Evolutionary conservation across 2,329 filamentous ascomycete species (phyloP).

Genomic region (Ilyonectria mors-panacis): DNA sequence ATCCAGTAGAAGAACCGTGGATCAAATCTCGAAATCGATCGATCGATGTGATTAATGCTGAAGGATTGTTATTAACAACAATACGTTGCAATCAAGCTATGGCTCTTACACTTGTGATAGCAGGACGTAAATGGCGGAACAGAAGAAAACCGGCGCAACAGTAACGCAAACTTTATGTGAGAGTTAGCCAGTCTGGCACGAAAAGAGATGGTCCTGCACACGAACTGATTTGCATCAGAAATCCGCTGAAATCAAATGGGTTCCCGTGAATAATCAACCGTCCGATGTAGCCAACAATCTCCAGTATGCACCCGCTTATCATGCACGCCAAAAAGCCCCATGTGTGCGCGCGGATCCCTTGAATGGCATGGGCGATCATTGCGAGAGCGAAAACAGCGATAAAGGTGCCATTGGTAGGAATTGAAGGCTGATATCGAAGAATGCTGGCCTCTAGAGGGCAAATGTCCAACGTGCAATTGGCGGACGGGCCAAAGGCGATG

Average conservation of each 20-base stretch:
- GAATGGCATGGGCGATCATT: slow-evolving; percentile 57
- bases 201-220: not conserved
- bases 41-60: slow-evolving; percentile 21
- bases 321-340: slow-evolving; percentile 62
- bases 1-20: slow-evolving; percentile 28
- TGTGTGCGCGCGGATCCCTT: slow-evolving; percentile 57
- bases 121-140: slow-evolving; percentile 33
- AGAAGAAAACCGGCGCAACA: slow-evolving; percentile 38
- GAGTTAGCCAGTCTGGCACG: not conserved
- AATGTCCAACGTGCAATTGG: slow-evolving; percentile 63
- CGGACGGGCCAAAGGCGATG: slow-evolving; percentile 57
- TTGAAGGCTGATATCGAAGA: slow-evolving; percentile 58
- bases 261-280: slow-evolving; percentile 68
- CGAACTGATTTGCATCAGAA: slow-evolving; percentile 73
- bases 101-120: slow-evolving; percentile 10
- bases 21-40: slow-evolving; percentile 20
- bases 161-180: slow-evolving; percentile 42
- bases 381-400: slow-evolving; percentile 59
- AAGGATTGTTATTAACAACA: too few species aligned
- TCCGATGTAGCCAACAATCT: slow-evolving; percentile 72
- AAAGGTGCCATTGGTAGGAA: slow-evolving; percentile 63
- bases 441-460: slow-evolving; percentile 60
- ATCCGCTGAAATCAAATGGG: slow-evolving; percentile 68
- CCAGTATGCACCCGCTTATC: slow-evolving; percentile 65
- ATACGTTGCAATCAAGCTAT: not conserved